These are phyloP conservation scores for Vitis rupestris DNA, from an alignment of 164 flowering plant genomes.

Conservation along the genomic window DNA sequence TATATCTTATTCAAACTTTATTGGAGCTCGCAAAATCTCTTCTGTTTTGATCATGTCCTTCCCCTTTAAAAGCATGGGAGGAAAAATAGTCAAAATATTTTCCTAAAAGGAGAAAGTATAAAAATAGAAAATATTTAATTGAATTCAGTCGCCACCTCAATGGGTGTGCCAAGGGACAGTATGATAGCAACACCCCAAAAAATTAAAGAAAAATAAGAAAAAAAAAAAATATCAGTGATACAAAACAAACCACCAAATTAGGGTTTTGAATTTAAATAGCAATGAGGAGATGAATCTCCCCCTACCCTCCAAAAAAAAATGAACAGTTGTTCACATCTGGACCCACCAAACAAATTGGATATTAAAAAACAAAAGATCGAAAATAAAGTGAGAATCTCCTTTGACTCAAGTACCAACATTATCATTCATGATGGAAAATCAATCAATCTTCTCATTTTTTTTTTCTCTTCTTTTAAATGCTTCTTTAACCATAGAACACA, in stretches of 20 bases:
- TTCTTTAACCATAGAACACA: no score
- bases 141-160: not conserved
- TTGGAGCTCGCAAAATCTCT: no score
- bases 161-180: not conserved
- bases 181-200: not conserved
- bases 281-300: not conserved
- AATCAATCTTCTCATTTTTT: not conserved
- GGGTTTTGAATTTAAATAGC: not conserved
- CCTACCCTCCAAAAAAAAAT: not conserved
- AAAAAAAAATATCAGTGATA: not conserved
- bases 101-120: no score
- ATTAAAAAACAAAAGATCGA: conserved; percentile 4
- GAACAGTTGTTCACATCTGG: conserved; percentile 6
- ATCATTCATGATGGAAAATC: conserved; percentile 7
- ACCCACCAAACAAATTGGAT: conserved; percentile 17
- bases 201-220: not conserved
- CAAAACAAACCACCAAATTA: not conserved
- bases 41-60: no score
- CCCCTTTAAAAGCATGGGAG: no score
- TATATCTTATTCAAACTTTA: no score
- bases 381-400: conserved; percentile 18
- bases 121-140: no score
- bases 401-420: conserved; percentile 17
- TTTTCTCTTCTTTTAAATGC: no score
- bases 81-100: no score